These are phyloP conservation scores for Apodospora peruviana DNA, from an alignment of 495 filamentous ascomycete species.

Conservation along the genomic window DNA sequence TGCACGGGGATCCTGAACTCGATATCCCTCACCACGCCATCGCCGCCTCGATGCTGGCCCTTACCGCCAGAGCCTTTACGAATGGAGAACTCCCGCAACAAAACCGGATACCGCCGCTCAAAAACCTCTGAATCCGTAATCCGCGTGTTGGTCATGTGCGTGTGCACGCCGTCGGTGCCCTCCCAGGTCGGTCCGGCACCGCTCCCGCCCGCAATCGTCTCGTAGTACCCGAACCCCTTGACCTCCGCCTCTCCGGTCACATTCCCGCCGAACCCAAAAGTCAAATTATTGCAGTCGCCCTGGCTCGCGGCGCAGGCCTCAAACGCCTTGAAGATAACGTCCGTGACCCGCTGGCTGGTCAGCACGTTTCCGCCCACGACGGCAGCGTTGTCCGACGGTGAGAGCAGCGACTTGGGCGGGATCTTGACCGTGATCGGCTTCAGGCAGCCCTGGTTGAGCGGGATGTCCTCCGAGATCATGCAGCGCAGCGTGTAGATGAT, in stretches of 20 bases:
- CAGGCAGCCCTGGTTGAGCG: conserved; percentile 93
- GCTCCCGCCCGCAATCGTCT: conserved; percentile 90
- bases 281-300: conserved; percentile 89
- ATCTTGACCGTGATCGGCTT: conserved; percentile 82
- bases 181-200: conserved; percentile 86
- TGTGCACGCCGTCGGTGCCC: conserved; percentile 85
- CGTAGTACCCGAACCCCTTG: conserved; percentile 92
- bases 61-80: conserved; percentile 61
- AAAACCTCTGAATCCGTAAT: conserved; percentile 97
- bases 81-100: conserved; percentile 78
- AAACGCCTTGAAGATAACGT: conserved; percentile 91
- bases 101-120: conserved; percentile 85
- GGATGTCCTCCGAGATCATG: conserved; percentile 89
- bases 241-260: conserved; percentile 54
- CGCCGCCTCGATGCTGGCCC: conserved; percentile 76
- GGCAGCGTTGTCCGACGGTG: conserved; percentile 79
- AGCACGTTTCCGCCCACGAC: conserved; percentile 96
- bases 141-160: conserved; percentile 98
- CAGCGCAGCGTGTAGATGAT: conserved; percentile 96
- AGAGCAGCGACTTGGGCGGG: conserved; percentile 75
- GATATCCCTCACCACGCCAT: conserved; percentile 89
- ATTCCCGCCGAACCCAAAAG: conserved; percentile 78
- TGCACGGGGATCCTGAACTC: conserved; percentile 89
- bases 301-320: conserved; percentile 84
- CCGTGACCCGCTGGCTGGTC: conserved; percentile 84